phyloP scores from a whole-genome alignment of 2,329 filamentous ascomycete genomes.

The Nannizziopsis barbatae region DNA sequence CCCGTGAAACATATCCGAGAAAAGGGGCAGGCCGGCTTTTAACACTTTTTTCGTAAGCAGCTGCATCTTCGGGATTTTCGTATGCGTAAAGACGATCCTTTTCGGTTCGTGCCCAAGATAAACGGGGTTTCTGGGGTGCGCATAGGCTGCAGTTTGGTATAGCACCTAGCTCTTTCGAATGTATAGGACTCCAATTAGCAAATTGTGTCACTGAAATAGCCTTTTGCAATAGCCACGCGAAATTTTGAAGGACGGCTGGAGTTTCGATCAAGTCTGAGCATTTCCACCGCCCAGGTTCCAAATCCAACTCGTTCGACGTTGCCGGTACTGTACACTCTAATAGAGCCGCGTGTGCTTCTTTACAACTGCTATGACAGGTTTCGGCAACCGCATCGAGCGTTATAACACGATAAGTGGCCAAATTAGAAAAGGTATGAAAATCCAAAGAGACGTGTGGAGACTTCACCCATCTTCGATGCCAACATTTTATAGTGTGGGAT shows the following conservation, averaged over 20 bases:
- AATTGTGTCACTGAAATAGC: conserved; percentile 21
- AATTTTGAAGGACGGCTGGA: conserved; percentile 18
- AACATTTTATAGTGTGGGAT: conserved; percentile 20
- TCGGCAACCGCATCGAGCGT: conserved; percentile 13
- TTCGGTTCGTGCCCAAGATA: conserved; percentile 26
- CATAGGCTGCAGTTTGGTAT: conserved; percentile 22
- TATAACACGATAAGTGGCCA: conserved; percentile 19
- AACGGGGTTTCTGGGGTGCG: conserved; percentile 24
- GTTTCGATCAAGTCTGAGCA: conserved; percentile 22
- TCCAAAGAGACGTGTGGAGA: conserved; percentile 18
- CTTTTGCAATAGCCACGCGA: conserved; percentile 28
- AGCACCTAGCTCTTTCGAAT: background rate
- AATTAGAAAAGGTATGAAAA: conserved; percentile 14
- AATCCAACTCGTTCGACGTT: conserved; percentile 15
- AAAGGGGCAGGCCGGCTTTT: conserved; percentile 40
- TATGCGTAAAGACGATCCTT: conserved; percentile 31
- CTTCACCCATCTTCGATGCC: conserved; percentile 23
- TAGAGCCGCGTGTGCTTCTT: conserved; percentile 25
- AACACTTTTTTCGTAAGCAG: conserved; percentile 40
- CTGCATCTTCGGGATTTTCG: conserved; percentile 43
- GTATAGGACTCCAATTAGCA: conserved; percentile 22
- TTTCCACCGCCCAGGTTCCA: conserved; percentile 20
- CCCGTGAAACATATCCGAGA: conserved; percentile 28
- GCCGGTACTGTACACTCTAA: conserved; percentile 21
- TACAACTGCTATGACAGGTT: conserved; percentile 20